Evolutionary conservation across 768 basidiomycete species (phyloP).

Genomic region (Astraeus odoratus): DNA sequence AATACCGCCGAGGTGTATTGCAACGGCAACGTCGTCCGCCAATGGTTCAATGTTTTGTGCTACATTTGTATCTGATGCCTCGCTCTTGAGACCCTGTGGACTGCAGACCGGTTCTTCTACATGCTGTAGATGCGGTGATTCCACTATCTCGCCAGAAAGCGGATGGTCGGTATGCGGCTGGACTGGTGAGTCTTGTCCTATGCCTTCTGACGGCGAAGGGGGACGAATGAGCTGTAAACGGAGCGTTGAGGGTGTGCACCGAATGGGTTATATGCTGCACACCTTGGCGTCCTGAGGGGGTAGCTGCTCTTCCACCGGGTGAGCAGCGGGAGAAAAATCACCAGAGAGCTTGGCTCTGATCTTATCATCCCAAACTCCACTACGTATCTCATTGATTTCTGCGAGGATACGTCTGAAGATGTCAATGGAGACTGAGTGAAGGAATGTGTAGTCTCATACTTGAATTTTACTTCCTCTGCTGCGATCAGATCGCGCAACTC

Average conservation of each 20-base stretch:
- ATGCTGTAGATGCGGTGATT: neutral
- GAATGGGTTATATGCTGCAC: neutral
- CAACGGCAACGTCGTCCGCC: too few species aligned
- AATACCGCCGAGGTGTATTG: too few species aligned
- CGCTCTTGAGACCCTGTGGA: constrained; percentile 3
- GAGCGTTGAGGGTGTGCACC: neutral
- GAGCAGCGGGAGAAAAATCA: constrained; percentile 6
- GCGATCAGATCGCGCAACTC: constrained; percentile 69
- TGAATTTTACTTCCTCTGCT: constrained; percentile 73
- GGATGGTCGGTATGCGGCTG: constrained; percentile 2
- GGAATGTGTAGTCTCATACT: constrained; percentile 34
- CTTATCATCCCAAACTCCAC: constrained; percentile 55
- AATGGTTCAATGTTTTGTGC: neutral
- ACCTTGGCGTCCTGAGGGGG: constrained; percentile 6
- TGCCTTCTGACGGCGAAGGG: constrained; percentile 9
- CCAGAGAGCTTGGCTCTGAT: constrained; percentile 32
- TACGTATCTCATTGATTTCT: constrained; percentile 74
- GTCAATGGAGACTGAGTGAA: neutral
- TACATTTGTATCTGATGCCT: neutral
- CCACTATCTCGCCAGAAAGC: neutral
- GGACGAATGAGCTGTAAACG: neutral
- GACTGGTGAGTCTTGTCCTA: constrained; percentile 1
- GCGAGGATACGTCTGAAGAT: constrained; percentile 47
- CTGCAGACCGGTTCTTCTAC: neutral
- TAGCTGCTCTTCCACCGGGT: neutral